Evolutionary conservation across 108 stramenopile genomes (phyloP).

Genomic region (Conticribra guillardii): DNA sequence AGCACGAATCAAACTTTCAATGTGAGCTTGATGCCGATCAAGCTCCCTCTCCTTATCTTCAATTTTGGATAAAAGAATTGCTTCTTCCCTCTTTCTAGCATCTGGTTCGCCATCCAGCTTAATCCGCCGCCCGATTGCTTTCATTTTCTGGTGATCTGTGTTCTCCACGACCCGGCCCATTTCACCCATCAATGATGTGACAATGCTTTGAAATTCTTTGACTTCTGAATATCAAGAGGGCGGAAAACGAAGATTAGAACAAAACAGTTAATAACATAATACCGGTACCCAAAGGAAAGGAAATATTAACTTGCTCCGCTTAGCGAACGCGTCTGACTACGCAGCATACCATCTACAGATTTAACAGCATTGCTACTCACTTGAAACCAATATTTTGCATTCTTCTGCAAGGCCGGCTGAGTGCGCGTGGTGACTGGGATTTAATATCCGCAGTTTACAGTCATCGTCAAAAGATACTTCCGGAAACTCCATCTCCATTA

Average conservation of each 20-base stretch:
- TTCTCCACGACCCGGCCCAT: conserved; percentile 10
- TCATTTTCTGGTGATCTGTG: conserved; percentile 18
- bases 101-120: neutral
- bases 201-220: conserved; percentile 22
- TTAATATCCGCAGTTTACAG: conserved; percentile 10
- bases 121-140: conserved; percentile 24
- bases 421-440: conserved; percentile 11
- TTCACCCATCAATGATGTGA: conserved; percentile 5
- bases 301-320: neutral
- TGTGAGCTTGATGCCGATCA: neutral
- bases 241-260: no score
- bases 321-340: no score
- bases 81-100: neutral
- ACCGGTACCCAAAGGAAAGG: neutral
- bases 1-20: conserved; percentile 1
- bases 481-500: conserved; percentile 21
- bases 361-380: no score
- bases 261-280: no score
- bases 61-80: conserved; percentile 4
- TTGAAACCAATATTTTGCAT: conserved; percentile 28
- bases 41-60: neutral
- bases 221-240: no score
- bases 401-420: conserved; percentile 18
- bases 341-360: no score
- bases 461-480: conserved; percentile 19